Evolutionary conservation across 805 yeast genomes (phyloP), one percentile per base, ranked within the genome.

Genomic region (Kodamaea kaohsiungensis): DNA sequence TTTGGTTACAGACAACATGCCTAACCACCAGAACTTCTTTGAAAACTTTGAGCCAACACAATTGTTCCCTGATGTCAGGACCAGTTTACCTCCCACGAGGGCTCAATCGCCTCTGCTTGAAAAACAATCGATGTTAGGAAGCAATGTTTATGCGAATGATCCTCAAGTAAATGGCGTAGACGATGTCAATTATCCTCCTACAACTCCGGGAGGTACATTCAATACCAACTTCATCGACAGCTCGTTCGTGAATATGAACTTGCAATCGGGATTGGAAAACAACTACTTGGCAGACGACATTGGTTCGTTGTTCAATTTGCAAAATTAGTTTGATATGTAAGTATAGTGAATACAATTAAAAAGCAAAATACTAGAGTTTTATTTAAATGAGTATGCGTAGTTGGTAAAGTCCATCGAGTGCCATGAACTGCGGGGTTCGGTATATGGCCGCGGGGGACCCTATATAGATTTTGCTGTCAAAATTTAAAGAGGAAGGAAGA

Each of bases 31-130:
- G 53, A 72, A 71, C 25, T 78, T 79, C 61, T 70, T 75, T 52
- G 83, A 79, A 51, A 79, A 79, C 57, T 82, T 82, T 66, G 83
- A 82, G 63, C 86, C 86, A 15, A 75, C 83, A 13, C 85, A 81
- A 57, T 72, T 82, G 57, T 82, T 82, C 59, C 86, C 86, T 4
- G 70, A 65, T 19, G 64, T 61, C 62, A 75, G 60, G 59, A 58
- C 53, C 51, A 73, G 78, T 53, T 55, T 60, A 15, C 77, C 78
- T 2, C 69, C 71, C 3, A 71, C 77, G 2, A 61, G 78, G 49
- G 67, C 69, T 0, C 77, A 73, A 53, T 66, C 76, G 4, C 79
- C 79, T 22, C 53, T 40, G 45, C 45, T 40, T 40, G 45, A 38
- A n/a, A 38, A 40, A 19, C 33, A 48, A 43, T 74, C 1, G 66